These are phyloP conservation scores for Omphalotus olearius DNA, from an alignment of 1,284 basidiomycete genomes.

Conservation along the genomic window DNA sequence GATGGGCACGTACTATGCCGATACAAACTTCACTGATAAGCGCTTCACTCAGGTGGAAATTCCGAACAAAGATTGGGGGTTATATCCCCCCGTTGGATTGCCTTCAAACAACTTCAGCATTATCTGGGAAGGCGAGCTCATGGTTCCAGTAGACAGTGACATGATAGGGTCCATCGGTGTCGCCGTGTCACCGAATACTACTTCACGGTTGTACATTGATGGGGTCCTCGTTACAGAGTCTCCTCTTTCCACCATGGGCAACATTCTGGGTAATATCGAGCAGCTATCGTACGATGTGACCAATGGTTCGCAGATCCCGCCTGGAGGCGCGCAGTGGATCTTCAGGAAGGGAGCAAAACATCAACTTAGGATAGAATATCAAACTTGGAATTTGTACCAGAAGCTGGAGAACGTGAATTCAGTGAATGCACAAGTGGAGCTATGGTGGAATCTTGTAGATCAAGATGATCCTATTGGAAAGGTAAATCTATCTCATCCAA, in stretches of 20 bases:
- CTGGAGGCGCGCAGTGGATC: slow-evolving; percentile 20
- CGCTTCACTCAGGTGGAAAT: slow-evolving; percentile 19
- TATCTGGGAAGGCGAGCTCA: slow-evolving; percentile 25
- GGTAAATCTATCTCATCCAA: slow-evolving; percentile 4
- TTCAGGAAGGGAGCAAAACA: slow-evolving; percentile 21
- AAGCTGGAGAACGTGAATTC: slow-evolving; percentile 26
- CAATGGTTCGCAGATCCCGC: slow-evolving; percentile 21
- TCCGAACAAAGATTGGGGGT: slow-evolving; percentile 26
- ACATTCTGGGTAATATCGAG: slow-evolving; percentile 24
- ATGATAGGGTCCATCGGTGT: slow-evolving; percentile 19
- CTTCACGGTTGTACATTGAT: slow-evolving; percentile 11
- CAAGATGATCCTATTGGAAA: slow-evolving; percentile 20
- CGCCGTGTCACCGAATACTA: slow-evolving; percentile 11
- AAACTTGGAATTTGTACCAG: slow-evolving; percentile 23
- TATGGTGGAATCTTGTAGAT: slow-evolving; percentile 28
- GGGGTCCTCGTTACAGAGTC: slow-evolving; percentile 15
- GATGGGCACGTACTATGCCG: slow-evolving; percentile 23
- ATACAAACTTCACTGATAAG: slow-evolving; percentile 22
- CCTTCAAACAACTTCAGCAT: slow-evolving; percentile 28
- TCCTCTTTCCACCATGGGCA: slow-evolving; percentile 18
- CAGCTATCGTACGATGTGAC: slow-evolving; percentile 15
- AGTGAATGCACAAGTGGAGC: slow-evolving; percentile 23
- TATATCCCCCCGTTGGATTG: slow-evolving; percentile 25
- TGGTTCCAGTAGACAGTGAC: slow-evolving; percentile 21
- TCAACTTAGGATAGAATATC: slow-evolving; percentile 22